Percentiles rank a stretch among this genome's conserved stretches.
phyloP scores from a whole-genome alignment of 148 eudicot species.

The Fallopia convolvulus region DNA sequence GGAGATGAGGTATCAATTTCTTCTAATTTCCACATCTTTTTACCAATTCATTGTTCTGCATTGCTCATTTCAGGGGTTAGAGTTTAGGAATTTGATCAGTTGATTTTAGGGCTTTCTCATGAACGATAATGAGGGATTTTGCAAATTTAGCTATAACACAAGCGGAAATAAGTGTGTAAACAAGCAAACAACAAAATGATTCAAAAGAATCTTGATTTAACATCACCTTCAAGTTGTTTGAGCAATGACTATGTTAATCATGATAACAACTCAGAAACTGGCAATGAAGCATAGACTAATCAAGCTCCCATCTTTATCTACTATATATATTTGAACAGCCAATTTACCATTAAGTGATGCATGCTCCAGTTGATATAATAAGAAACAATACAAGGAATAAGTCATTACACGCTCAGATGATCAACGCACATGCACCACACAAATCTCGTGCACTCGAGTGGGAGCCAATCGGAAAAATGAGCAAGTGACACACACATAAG shows the following conservation, averaged over 20 bases:
- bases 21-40: neutral
- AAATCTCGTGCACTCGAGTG: neutral
- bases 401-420: neutral
- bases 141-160: no score
- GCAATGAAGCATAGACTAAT: neutral
- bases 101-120: slow-evolving; percentile 56
- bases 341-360: neutral
- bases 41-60: neutral
- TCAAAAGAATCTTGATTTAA: neutral
- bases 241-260: neutral
- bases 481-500: neutral
- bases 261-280: neutral
- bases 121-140: slow-evolving; percentile 24
- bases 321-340: neutral
- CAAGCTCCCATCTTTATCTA: neutral
- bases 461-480: no score
- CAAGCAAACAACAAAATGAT: no score
- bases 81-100: slow-evolving; percentile 55
- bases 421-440: neutral
- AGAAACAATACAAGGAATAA: neutral
- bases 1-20: slow-evolving; percentile 43
- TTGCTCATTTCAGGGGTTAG: neutral
- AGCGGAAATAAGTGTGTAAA: no score
- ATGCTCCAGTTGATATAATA: neutral
- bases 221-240: neutral